Evolutionary conservation across 352 stramenopile species (phyloP).

Genomic region (Phytopythium vexans): DNA sequence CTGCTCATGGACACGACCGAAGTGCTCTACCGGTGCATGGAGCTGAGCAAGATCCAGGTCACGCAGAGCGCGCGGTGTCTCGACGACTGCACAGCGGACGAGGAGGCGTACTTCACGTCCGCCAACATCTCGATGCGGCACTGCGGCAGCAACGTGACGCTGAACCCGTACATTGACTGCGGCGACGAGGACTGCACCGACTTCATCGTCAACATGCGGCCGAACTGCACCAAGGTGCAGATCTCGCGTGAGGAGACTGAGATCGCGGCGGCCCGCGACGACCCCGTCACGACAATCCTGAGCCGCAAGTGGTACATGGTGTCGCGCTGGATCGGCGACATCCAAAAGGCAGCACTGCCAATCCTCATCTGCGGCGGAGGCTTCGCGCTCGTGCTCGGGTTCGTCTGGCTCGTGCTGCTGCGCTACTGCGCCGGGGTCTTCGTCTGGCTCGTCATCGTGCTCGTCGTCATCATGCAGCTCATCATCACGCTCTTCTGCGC

Average conservation of each 20-base stretch:
- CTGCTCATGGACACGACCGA: conserved; percentile 58
- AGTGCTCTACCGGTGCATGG: conserved; percentile 69
- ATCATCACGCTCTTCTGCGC: conserved; percentile 75
- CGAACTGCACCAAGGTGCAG: conserved; percentile 58
- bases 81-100: conserved; percentile 54
- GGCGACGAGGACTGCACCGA: conserved; percentile 43
- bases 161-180: conserved; percentile 57
- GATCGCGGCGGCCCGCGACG: conserved; percentile 31
- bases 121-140: conserved; percentile 18
- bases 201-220: conserved; percentile 28
- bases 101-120: conserved; percentile 28
- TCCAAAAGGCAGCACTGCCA: conserved; percentile 71
- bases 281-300: conserved; percentile 55
- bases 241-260: conserved; percentile 35
- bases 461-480: conserved; percentile 62
- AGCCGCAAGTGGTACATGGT: conserved; percentile 72
- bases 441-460: conserved; percentile 74
- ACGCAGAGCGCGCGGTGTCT: conserved; percentile 44
- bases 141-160: conserved; percentile 35
- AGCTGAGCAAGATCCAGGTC: conserved; percentile 51
- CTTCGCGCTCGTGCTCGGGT: conserved; percentile 62
- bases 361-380: conserved; percentile 74
- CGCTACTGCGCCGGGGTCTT: conserved; percentile 76
- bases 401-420: conserved; percentile 74
- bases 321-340: conserved; percentile 69